Evolutionary conservation across 805 yeast genomes (phyloP).

Genomic region (Metschnikowia chrysomelidarum): DNA sequence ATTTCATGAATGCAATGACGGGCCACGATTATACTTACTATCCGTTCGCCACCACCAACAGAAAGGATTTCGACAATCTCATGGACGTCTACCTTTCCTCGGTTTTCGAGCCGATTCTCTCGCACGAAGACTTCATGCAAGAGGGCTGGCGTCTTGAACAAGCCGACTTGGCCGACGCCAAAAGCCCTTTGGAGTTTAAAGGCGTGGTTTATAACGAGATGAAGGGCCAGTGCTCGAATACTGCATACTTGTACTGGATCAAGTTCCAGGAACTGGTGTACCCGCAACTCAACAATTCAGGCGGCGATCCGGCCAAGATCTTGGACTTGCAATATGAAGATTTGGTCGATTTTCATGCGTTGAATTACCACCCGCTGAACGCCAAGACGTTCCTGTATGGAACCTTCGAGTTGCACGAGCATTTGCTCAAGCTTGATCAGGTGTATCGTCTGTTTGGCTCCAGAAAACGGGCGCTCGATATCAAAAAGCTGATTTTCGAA

Average conservation of each 20-base stretch:
- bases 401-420: slow-evolving; percentile 59
- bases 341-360: slow-evolving; percentile 69
- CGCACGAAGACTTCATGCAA: slow-evolving; percentile 80
- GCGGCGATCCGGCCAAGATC: slow-evolving; percentile 87
- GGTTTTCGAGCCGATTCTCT: slow-evolving; percentile 76
- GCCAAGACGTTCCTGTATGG: slow-evolving; percentile 89
- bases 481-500: slow-evolving; percentile 49
- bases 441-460: slow-evolving; percentile 55
- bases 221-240: slow-evolving; percentile 95
- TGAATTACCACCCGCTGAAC: slow-evolving; percentile 87
- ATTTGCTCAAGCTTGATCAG: slow-evolving; percentile 54
- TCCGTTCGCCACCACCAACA: slow-evolving; percentile 94
- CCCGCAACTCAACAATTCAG: slow-evolving; percentile 83
- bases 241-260: slow-evolving; percentile 82
- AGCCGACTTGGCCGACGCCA: slow-evolving; percentile 52
- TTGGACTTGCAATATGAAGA: slow-evolving; percentile 74
- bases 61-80: slow-evolving; percentile 74
- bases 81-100: slow-evolving; percentile 87
- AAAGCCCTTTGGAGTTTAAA: slow-evolving; percentile 69
- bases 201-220: slow-evolving; percentile 98
- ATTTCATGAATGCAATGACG: slow-evolving; percentile 99
- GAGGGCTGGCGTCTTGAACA: slow-evolving; percentile 98
- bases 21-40: slow-evolving; percentile 95
- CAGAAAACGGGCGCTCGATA: slow-evolving; percentile 28
- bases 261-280: slow-evolving; percentile 80